These are phyloP conservation scores for Cotoneaster glaucophyllus DNA, from an alignment of 306 rosid genomes.

Conservation along the genomic window DNA sequence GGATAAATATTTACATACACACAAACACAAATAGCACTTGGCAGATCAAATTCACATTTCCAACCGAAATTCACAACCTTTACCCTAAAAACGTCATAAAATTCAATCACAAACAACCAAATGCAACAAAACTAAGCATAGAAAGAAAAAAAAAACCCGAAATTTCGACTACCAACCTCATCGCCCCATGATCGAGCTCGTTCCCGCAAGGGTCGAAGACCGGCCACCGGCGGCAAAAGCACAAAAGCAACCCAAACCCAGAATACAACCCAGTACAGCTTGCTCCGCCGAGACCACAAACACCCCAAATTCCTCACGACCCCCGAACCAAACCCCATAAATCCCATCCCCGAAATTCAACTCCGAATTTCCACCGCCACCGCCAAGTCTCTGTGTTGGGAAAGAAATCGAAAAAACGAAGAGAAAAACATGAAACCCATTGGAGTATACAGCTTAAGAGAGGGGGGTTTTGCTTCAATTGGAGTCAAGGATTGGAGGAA, in stretches of 20 bases:
- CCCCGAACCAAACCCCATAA: slow-evolving; percentile 42
- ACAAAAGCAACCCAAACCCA: slow-evolving; percentile 37
- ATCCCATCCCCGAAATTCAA: slow-evolving; percentile 39
- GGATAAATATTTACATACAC: not conserved
- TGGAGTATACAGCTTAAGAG: slow-evolving; percentile 33
- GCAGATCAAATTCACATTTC: not conserved
- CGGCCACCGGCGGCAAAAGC: slow-evolving; percentile 52
- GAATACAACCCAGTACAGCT: slow-evolving; percentile 27
- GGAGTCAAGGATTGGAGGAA: slow-evolving; percentile 48
- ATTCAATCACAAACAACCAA: not conserved
- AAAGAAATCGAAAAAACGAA: slow-evolving; percentile 28
- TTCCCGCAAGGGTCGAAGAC: slow-evolving; percentile 87
- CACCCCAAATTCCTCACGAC: slow-evolving; percentile 25
- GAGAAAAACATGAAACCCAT: slow-evolving; percentile 36
- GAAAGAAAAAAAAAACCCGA: not conserved
- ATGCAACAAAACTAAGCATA: slow-evolving; percentile 1
- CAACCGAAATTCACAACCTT: not conserved
- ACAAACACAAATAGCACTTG: not conserved
- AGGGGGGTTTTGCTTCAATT: slow-evolving; percentile 54
- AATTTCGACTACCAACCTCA: slow-evolving; percentile 55
- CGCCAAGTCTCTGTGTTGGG: slow-evolving; percentile 18
- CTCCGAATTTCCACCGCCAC: slow-evolving; percentile 25
- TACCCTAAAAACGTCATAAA: not conserved
- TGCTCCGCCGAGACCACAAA: slow-evolving; percentile 26
- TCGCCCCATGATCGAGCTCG: slow-evolving; percentile 87